Evolutionary conservation across 352 stramenopile genomes (phyloP), one percentile per base, ranked within the genome.

Genomic region (Discostella stelligera): DNA sequence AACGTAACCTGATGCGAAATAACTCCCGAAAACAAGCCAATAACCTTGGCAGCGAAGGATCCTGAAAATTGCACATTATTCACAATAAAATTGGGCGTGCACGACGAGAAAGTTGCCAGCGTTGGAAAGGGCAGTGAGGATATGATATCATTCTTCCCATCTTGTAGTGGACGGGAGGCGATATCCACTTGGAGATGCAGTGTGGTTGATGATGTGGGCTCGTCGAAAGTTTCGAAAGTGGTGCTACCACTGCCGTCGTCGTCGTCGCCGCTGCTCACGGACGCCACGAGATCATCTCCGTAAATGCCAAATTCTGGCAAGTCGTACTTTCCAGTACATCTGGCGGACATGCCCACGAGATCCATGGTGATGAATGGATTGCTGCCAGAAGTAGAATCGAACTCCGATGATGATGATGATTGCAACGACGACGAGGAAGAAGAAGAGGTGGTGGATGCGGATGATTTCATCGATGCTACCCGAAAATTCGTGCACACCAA

Each of bases 401-500:
- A 48, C 44, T n/a, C 59, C 59, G 27, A 16, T 39, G 23, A 27
- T 32, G 46, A 32, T 10, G 49, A 16, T 18, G 16, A 27, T 16
- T 20, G 54, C 14, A 41, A 27, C 20, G 58, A 23, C 41, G 67
- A 69, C n/a, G 48, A 56, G 18, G 56, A 64, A 9, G 48, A 48
- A 21, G 69, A 53, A 30, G 46, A 20, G 18, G 44, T 13, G 2
- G 41, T 46, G 9, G 46, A 25, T 9, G n/a, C 39, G 14, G 41
- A 54, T 14, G 77, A 81, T 41, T 65, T 41, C 56, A 80, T 63
- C 21, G 66, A 66, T 30, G 61, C 32, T 2, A 89, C 23, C 23
- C 68, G 63, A 73, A 89, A 87, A 18, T 89, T 74, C 4, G 82
- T 87, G 56, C 85, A 90, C 14, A 39, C 61, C 76, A 90, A 78